Evolutionary conservation across 495 filamentous ascomycete genomes (phyloP), one percentile per base, ranked within the genome.

Genomic region (Hypoxylon fuscum): DNA sequence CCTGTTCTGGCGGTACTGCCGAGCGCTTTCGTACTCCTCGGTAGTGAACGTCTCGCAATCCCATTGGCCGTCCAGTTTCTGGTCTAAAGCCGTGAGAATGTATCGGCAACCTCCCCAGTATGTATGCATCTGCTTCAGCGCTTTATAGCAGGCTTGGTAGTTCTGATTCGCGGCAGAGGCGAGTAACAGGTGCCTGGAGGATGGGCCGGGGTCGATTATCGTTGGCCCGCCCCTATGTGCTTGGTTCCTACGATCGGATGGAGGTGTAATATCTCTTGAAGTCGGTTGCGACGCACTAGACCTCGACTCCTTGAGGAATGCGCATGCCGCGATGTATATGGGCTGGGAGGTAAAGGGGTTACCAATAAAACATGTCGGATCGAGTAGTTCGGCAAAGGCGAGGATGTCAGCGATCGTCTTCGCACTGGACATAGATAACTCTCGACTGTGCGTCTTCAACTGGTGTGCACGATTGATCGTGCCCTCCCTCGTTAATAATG

Each of bases 261-360:
- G 68, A 15, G 81, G 81, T 5, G 78, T 80, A n/a, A 61, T 43
- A 31, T 79, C 79, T 51, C 82, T 77, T 5, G 87, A 87, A 8
- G 83, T 71, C 1, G 83, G 80, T 17, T 83, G 77, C 12, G 85
- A 86, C 6, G 78, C 73, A 35, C 78, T 85, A 43, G 87, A 80
- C n/a, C 76, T 85, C 12, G 88, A 89, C 65, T 96, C 91, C 80
- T 91, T 88, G 12, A 96, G 75, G 62, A 96, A 96, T 4, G 90
- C 90, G 68, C 90, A 93, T 5, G 90, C 91, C 2, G 90, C 91
- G 64, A 96, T 92, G 68, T 93, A 96, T 68, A 96, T 92, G 9
- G 91, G 91, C 73, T 96, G 91, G 23, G 88, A 92, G 1, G 89
- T 96, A 54, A 96, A 96, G 0, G 91, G 91, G 53, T 93, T 94